These are phyloP conservation scores for Botrytis fragariae DNA, from an alignment of 2,329 filamentous ascomycete species.

Conservation along the genomic window DNA sequence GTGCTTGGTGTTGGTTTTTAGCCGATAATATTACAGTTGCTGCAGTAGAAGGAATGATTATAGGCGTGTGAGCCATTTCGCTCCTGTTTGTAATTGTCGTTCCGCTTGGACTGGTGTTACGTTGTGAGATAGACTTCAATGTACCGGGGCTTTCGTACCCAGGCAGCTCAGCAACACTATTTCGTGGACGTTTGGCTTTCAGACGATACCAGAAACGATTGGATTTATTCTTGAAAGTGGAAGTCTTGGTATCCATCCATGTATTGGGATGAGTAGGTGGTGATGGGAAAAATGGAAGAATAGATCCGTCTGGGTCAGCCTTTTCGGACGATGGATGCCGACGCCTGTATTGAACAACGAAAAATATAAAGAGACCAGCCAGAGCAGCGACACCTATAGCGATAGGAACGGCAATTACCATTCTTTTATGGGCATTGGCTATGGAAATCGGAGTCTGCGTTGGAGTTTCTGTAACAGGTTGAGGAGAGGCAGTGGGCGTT, in stretches of 20 bases:
- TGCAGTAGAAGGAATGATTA: not conserved
- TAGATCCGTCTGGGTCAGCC: not conserved
- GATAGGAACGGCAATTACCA: not conserved
- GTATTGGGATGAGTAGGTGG: slow-evolving; percentile 17
- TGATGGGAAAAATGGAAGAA: slow-evolving; percentile 18
- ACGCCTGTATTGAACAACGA: not conserved
- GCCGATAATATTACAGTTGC: not conserved
- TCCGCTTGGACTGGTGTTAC: not conserved
- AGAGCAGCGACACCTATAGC: not conserved
- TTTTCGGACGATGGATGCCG: not conserved
- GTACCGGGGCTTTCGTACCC: slow-evolving; percentile 6
- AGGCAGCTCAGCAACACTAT: slow-evolving; percentile 13
- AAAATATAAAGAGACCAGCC: not conserved
- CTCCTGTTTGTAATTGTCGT: not conserved
- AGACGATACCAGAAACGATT: not conserved
- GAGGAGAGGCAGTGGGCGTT: not conserved
- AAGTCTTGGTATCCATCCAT: slow-evolving; percentile 6
- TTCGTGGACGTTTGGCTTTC: not conserved
- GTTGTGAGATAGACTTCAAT: not conserved
- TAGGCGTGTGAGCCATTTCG: not conserved
- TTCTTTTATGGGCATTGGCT: not conserved
- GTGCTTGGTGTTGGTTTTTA: not conserved
- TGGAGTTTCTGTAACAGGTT: not conserved
- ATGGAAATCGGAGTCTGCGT: not conserved
- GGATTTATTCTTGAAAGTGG: not conserved